Conservation (phyloP, 768 basidiomycete genomes). For the Amanita jacksonii region DNA sequence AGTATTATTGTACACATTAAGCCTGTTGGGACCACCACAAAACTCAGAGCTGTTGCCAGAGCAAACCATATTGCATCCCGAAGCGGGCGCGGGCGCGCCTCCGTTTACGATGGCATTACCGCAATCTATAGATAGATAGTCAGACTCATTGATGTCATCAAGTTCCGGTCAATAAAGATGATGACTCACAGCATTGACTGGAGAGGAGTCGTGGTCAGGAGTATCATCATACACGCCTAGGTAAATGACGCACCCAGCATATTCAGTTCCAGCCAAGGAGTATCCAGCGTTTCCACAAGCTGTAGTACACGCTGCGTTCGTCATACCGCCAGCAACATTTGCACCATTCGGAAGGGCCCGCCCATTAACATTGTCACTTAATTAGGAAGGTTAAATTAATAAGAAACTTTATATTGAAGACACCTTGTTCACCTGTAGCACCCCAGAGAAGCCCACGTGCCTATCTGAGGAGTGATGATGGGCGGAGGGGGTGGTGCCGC, state of each 20-base stretch:
- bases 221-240: not conserved
- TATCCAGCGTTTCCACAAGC: constrained; percentile 52
- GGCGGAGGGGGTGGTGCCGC: constrained; percentile 46
- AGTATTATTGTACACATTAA: constrained; percentile 65
- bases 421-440: constrained; percentile 59
- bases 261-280: constrained; percentile 30
- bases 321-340: constrained; percentile 32
- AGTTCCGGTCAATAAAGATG: constrained; percentile 10
- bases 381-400: no score
- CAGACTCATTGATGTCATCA: constrained; percentile 10
- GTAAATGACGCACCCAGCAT: constrained; percentile 22
- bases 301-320: constrained; percentile 47
- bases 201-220: constrained; percentile 28
- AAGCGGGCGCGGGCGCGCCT: constrained; percentile 32
- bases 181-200: constrained; percentile 44
- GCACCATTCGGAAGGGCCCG: constrained; percentile 30
- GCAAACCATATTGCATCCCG: constrained; percentile 61
- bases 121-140: constrained; percentile 33
- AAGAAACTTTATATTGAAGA: no score
- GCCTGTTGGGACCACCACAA: constrained; percentile 63
- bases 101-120: constrained; percentile 34
- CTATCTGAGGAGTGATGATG: constrained; percentile 29
- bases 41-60: constrained; percentile 52
- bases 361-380: constrained; percentile 34
- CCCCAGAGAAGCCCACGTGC: constrained; percentile 58